Evolutionary conservation across 2,329 filamentous ascomycete genomes (phyloP), one percentile per base, ranked within the genome.

Genomic region (Lojkania enalia): DNA sequence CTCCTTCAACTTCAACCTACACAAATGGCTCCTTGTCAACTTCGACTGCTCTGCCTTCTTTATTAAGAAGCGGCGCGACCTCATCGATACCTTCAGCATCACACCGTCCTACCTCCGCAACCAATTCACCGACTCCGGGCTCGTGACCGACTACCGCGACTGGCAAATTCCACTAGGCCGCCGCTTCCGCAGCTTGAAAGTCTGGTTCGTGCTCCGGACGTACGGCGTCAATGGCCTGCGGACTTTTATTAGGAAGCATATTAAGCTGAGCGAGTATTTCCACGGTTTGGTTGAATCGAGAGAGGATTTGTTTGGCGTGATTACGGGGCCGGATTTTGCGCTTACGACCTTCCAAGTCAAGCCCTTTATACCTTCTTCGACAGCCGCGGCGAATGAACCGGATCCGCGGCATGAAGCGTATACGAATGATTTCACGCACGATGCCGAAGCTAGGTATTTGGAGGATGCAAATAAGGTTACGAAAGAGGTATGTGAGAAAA

Each of bases 11-110:
- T 83, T 92, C 75, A 97, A 96, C 76, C 87, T 96, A 81, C 91
- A 96, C 78, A 97, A 97, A 75, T 96, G 92, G 92, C 78, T 96
- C 36, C 83, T 96, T 14, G 90, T 90, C 45, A 96, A 95, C 71
- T 96, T 96, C 61, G 92, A 97, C 62, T 81, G 81, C 46, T 60
- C 87, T 42, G 87, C 87, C 54, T 79, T 96, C 35, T 97, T 83
- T 72, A 84, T 96, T 37, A 84, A 85, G 51, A 79, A 85, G 60
- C 82, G 91, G 13, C 74, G 77, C 42, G 84, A 90, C 71, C 80
- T 97, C n/a, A 89, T 87, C 32, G 79, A 85, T 49, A 87, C 90
- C 0, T 79, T 96, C 31, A 85, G 82, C 63, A 86, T 94, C 64
- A 86, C 86, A 13, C 88, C 88, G 0, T 80, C 86, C 3, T 96